Base-by-base conservation (phyloP, 306 rosid species). In the Parietaria judaica region DNA sequence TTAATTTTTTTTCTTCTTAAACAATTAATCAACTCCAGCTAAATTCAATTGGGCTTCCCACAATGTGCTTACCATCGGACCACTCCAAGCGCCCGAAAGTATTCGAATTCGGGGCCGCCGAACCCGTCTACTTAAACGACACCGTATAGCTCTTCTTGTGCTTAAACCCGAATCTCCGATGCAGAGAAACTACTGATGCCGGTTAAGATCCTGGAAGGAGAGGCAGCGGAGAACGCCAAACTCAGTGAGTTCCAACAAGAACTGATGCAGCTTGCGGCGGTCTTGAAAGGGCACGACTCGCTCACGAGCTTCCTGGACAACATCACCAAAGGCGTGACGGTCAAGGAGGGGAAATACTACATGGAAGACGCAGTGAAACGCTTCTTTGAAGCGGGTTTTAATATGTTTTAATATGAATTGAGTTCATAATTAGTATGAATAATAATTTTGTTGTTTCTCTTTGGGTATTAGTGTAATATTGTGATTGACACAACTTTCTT, bases 311-410 rank as follows among this genome's bases (percentile, higher is more conserved):
- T 80, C 56, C 88, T 86, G 0, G 2, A 76, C 65, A 83, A 83
- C 55, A 43, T 80, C n/a, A 75, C 54, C 14, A 85, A 85, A 66
- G 76, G 70, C 4, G 51, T 83, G 79, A 59, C 62, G 11, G 86
- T 79, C 70, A 87, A 72, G 79, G 77, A 87, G 78, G 97, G 90
- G 54, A 83, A 81, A 72, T 53, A 73, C 47, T 90, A 90, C 66
- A 79, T 80, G 74, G 88, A 76, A 37, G 91, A 78, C 3, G 91
- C 91, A 2, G 86, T 80, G 38, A 70, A 36, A 52, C 78, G 87
- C 35, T 90, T 90, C 83, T 74, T 90, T 31, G 86, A 81, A 74
- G 96, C 91, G 5, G 81, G 87, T 54, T 80, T 63, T 54, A 76
- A 74, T 39, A n/a, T n/a, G n/a, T n/a, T n/a, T n/a, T n/a, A n/a